A percentile compares a stretch with the other conserved stretches of the same genome.
phyloP scores from a whole-genome alignment of 2,329 filamentous ascomycete genomes.

The Pestalotiopsis sp. region DNA sequence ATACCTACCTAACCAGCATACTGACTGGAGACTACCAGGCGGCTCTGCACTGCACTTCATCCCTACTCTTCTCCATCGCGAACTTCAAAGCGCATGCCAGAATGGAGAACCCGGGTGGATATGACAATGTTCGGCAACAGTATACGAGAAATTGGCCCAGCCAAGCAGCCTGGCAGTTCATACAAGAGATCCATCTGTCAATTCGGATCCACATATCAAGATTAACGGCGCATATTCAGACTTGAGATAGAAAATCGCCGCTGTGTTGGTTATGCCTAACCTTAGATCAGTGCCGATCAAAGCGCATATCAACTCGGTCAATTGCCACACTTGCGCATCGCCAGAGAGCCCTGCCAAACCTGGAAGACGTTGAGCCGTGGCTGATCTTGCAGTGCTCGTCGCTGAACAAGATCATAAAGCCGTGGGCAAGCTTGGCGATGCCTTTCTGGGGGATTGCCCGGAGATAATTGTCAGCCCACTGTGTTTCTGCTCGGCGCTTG shows the following conservation, averaged over 20 bases:
- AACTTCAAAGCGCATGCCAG: neutral
- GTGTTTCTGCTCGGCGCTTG: neutral
- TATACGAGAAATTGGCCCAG: neutral
- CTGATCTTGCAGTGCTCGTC: slow-evolving; percentile 1
- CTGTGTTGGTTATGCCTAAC: neutral
- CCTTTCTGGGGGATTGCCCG: neutral
- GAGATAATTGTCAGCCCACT: neutral
- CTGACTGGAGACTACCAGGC: neutral
- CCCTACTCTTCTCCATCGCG: neutral
- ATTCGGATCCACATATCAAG: neutral
- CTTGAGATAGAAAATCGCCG: neutral
- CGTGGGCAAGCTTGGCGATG: neutral
- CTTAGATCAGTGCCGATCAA: too few species aligned
- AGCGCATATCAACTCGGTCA: neutral
- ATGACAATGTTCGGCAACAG: neutral
- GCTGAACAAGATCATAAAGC: neutral
- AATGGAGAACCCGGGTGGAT: neutral
- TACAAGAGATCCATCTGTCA: neutral
- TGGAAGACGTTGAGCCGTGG: neutral
- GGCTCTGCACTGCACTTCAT: neutral
- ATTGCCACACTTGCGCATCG: neutral
- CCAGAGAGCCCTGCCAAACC: neutral
- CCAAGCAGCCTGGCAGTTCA: neutral
- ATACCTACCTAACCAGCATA: neutral
- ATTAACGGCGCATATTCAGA: slow-evolving; percentile 4